phyloP scores from a whole-genome alignment of 495 filamentous ascomycete species.

The Penicillium chermesinum region DNA sequence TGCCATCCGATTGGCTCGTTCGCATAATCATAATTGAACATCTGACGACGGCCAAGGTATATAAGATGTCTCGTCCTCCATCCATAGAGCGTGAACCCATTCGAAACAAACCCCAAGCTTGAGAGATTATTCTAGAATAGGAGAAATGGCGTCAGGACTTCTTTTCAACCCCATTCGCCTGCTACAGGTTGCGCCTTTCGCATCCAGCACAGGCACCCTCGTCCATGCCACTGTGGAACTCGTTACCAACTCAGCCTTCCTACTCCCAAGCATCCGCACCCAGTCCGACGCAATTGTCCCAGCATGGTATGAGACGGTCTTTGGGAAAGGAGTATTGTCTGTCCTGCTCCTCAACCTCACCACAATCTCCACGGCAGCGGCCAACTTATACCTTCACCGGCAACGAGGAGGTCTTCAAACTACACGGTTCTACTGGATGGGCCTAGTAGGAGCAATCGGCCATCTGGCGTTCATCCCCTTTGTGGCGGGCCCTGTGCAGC shows the following conservation, averaged over 20 bases:
- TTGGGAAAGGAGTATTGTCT: slow-evolving; percentile 8
- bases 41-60: too few species aligned
- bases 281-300: slow-evolving; percentile 16
- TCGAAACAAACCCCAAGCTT: background rate
- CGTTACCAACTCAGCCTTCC: slow-evolving; percentile 22
- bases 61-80: background rate
- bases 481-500: slow-evolving; percentile 13
- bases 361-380: slow-evolving; percentile 7
- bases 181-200: slow-evolving; percentile 31
- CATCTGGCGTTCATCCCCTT: slow-evolving; percentile 21
- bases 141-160: slow-evolving; percentile 34
- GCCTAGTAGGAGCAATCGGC: slow-evolving; percentile 12
- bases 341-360: slow-evolving; percentile 11
- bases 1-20: background rate
- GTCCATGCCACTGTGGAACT: slow-evolving; percentile 30
- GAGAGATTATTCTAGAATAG: too few species aligned
- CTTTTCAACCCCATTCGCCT: slow-evolving; percentile 36
- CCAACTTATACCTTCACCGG: slow-evolving; percentile 5
- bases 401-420: slow-evolving; percentile 6
- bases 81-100: too few species aligned
- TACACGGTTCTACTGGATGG: slow-evolving; percentile 15
- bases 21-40: too few species aligned
- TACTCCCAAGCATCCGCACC: slow-evolving; percentile 3
- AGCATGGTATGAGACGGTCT: slow-evolving; percentile 10
- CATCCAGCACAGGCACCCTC: slow-evolving; percentile 37